Conservation (phyloP, 352 stramenopile genomes). For the Pseudoperonospora humuli region DNA sequence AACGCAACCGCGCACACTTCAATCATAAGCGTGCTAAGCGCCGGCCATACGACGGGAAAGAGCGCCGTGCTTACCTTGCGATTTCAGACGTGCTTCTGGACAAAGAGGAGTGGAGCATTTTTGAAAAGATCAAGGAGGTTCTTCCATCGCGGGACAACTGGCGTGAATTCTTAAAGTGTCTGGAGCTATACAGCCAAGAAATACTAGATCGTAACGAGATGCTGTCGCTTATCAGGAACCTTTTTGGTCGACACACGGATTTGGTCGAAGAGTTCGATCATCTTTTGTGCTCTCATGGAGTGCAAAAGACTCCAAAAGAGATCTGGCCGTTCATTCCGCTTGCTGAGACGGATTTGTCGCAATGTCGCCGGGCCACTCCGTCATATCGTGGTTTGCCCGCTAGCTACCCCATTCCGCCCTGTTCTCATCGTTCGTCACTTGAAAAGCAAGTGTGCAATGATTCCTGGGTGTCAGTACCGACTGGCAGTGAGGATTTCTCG, state of each 20-base stretch:
- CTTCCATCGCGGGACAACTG: conserved; percentile 90
- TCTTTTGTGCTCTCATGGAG: conserved; percentile 63
- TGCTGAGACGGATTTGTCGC: conserved; percentile 86
- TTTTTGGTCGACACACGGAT: conserved; percentile 83
- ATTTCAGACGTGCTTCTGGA: conserved; percentile 74
- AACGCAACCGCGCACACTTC: conserved; percentile 70
- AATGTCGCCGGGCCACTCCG: conserved; percentile 88
- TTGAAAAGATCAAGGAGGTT: conserved; percentile 92
- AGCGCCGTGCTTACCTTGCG: conserved; percentile 63
- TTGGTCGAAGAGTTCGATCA: conserved; percentile 77
- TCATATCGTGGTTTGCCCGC: conserved; percentile 96
- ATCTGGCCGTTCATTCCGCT: conserved; percentile 89
- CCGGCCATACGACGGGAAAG: conserved; percentile 59
- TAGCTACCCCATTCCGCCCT: conserved; percentile 96
- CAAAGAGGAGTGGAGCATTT: conserved; percentile 88
- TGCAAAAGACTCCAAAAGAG: conserved; percentile 78
- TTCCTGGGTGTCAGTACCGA: conserved; percentile 96
- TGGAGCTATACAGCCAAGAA: conserved; percentile 97
- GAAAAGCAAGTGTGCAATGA: conserved; percentile 93
- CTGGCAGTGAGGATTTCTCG: conserved; percentile 98
- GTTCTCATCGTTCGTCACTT: conserved; percentile 89
- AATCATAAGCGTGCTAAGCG: conserved; percentile 65
- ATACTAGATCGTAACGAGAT: conserved; percentile 89
- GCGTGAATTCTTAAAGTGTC: conserved; percentile 97
- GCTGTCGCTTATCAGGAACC: conserved; percentile 80